phyloP scores from a whole-genome alignment of 768 basidiomycete genomes.

The Pulveroboletus ravenelii region DNA sequence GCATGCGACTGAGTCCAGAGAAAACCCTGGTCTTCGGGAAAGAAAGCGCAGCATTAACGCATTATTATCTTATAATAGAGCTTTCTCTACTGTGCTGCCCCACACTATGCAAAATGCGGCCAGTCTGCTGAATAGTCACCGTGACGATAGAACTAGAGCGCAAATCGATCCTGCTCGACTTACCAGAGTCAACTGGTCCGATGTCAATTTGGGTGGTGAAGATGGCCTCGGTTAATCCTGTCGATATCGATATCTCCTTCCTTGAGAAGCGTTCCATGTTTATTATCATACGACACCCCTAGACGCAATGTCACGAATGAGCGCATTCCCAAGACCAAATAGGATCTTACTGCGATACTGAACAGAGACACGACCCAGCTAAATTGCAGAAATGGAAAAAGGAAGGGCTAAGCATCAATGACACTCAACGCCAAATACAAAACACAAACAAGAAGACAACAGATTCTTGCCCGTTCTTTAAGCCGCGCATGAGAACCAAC shows the following conservation, averaged over 20 bases:
- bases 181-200: background rate
- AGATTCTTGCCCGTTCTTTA: background rate
- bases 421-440: background rate
- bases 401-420: background rate
- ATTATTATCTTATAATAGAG: background rate
- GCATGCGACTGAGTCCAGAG: background rate
- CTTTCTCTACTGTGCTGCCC: background rate
- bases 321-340: background rate
- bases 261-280: slow-evolving; percentile 19
- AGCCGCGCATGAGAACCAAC: background rate
- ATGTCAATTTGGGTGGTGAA: slow-evolving; percentile 13
- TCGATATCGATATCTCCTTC: background rate
- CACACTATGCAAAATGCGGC: background rate
- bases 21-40: background rate
- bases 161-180: background rate
- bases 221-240: background rate
- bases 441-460: slow-evolving; percentile 10
- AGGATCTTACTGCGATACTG: slow-evolving; percentile 11
- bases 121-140: background rate
- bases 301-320: background rate
- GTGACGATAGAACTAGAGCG: no score
- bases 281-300: slow-evolving; percentile 26
- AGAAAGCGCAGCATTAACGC: background rate
- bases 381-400: background rate
- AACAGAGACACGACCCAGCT: slow-evolving; percentile 14